A percentile compares a stretch with the other conserved stretches of the same genome.
phyloP scores from a whole-genome alignment of 805 yeast genomes.

The Monosporozyma siamensis region DNA sequence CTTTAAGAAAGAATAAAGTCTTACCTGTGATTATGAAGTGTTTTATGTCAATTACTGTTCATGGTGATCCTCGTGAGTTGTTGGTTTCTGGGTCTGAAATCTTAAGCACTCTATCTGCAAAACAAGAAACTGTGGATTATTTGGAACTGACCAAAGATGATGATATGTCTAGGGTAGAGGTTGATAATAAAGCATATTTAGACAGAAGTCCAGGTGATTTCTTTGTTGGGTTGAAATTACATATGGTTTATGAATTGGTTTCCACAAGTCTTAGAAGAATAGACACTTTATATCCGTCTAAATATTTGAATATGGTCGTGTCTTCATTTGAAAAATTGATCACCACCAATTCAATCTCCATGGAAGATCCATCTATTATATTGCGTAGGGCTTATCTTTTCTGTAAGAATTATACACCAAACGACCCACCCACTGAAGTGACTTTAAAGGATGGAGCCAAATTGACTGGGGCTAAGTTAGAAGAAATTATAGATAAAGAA shows the following conservation, averaged over 20 bases:
- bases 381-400: constrained; percentile 58
- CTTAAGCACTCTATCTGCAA: constrained; percentile 26
- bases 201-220: constrained; percentile 20
- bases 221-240: constrained; percentile 49
- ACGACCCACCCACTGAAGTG: constrained; percentile 34
- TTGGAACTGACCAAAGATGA: constrained; percentile 6
- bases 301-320: constrained; percentile 62
- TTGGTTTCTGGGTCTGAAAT: constrained; percentile 64
- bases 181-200: constrained; percentile 6
- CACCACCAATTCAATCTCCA: constrained; percentile 32
- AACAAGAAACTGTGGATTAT: constrained; percentile 8
- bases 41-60: constrained; percentile 53
- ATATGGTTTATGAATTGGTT: constrained; percentile 58
- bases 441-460: constrained; percentile 9
- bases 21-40: constrained; percentile 34
- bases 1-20: constrained; percentile 22
- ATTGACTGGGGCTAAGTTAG: constrained; percentile 31
- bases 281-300: constrained; percentile 65
- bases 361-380: constrained; percentile 34
- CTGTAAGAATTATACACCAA: constrained; percentile 48
- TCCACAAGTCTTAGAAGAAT: constrained; percentile 50
- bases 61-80: constrained; percentile 77
- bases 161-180: constrained; percentile 4
- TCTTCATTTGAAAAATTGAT: constrained; percentile 48
- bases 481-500: constrained; percentile 45